Evolutionary conservation across 495 filamentous ascomycete species (phyloP), one percentile per base, ranked within the genome.

Genomic region (Podospora australis): DNA sequence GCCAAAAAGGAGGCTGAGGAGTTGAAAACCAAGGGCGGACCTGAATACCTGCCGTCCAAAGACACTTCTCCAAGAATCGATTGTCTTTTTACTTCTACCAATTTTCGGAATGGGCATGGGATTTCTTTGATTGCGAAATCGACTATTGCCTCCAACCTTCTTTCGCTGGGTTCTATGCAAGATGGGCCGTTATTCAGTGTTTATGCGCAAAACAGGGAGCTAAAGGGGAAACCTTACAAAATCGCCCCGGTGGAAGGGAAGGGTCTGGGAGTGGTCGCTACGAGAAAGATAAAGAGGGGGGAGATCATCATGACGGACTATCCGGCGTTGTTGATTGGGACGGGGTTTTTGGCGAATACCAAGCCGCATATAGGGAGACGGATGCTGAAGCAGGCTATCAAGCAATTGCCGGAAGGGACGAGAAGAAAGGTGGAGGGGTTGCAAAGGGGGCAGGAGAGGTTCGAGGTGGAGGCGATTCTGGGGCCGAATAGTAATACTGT

Each of bases 241-340:
- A 26, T 70, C 2, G 46, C 48, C 2, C 54, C 63, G 6, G 53
- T 69, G 1, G 49, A 56, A 3, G 64, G 63, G 0, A 67, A 66
- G 24, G 70, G 70, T 1, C 56, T 65, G 22, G 69, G 70, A 2
- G 49, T 68, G 2, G 46, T 71, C 0, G 67, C 70, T 3, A 59
- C 34, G 2, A 60, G 66, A 0, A 48, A 11, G n/a, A 69, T 73
- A 39, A 47, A 50, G 6, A 51, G 59, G 2, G 58, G 67, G 0
- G 67, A 71, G 35, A 60, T 61, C 42, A 48, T 73, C 38, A 66
- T 73, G 63, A 53, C 59, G 11, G 69, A 72, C 34, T 50, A 56
- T 29, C 69, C 69, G 4, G 50, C 64, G 0, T 4, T 73, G 3
- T 29, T 72, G 7, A 45, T 71, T 6, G 53, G 61, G 10, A 50